A percentile compares a stretch with the other conserved stretches of the same genome.
Evolutionary conservation across 345 rosid species (phyloP).

Genomic region (Sisymbrium irio): DNA sequence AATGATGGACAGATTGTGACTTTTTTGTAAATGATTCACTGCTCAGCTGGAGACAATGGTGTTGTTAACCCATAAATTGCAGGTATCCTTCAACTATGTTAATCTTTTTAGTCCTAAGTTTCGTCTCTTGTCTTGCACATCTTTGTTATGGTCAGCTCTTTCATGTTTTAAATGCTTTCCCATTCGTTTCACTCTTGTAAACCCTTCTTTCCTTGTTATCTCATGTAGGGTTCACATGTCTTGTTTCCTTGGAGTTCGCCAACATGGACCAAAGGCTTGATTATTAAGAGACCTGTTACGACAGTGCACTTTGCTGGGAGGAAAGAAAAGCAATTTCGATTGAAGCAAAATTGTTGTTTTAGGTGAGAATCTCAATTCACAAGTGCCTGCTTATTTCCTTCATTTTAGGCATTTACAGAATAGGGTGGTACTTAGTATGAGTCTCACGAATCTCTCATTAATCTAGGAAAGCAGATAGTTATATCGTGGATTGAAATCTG

Average conservation of each 20-base stretch:
- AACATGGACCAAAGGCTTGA: conserved; percentile 60
- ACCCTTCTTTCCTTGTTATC: conserved; percentile 17
- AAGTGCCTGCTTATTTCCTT: conserved; percentile 6
- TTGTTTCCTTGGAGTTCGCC: conserved; percentile 51
- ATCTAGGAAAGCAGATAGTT: background rate
- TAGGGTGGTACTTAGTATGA: background rate
- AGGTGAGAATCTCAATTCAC: conserved; percentile 42
- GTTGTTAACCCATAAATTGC: conserved; percentile 85
- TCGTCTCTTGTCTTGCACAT: background rate
- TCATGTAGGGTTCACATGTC: conserved; percentile 63
- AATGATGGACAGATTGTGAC: conserved; percentile 38
- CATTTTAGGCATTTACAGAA: background rate
- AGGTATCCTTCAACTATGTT: conserved; percentile 43
- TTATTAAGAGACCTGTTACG: conserved; percentile 40
- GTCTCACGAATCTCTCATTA: background rate
- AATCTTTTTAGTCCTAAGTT: background rate
- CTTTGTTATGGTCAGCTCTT: background rate
- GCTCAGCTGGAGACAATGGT: conserved; percentile 68
- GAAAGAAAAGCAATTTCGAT: conserved; percentile 41
- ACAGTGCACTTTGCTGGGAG: conserved; percentile 47
- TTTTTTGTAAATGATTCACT: conserved; percentile 58
- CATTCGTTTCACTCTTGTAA: background rate
- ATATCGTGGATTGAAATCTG: background rate
- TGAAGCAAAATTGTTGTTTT: conserved; percentile 40
- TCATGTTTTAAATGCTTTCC: background rate